Evolutionary conservation across 768 basidiomycete species (phyloP), one percentile per base, ranked within the genome.

Genomic region (Phaeotremella fagi): DNA sequence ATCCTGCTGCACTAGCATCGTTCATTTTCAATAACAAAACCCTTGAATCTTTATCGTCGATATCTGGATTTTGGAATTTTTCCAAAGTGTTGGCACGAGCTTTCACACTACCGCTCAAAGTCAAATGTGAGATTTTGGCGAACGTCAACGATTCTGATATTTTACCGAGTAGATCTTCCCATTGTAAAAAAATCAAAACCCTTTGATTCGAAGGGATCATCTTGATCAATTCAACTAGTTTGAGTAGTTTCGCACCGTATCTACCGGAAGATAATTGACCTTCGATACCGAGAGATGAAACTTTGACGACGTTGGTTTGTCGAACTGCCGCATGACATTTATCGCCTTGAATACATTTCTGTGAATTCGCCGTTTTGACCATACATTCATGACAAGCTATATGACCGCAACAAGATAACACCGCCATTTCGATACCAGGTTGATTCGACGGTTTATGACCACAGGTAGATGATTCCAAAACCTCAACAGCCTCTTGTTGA

Each of bases 131-230:
- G 64, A 95, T 82, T 38, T 82, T 81, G 68, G 88, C 80, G 48
- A 82, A 81, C 1, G 72, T 77, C 59, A 97, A 81, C 0, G 90
- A 88, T 57, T 90, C 86, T 6, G 83, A 83, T 26, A 95, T 87
- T 73, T 94, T 95, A 69, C 83, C 83, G 82, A 87, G 89, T 54
- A 97, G 80, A 75, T 95, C 91, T 4, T 83, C 85, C 80, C 92
- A 97, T 68, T 97, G 92, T n/a, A 94, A 87, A 75, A 97, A 97
- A 57, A 97, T 82, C 38, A 97, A 81, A 16, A 91, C 82, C 6
- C 88, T 84, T 63, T 95, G 89, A 20, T 84, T 78, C 60, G 82
- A 82, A 9, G 85, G 83, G 43, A 90, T 80, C 1, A 84, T 86
- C 55, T 82, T 82, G 63, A 97, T 86, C 48, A 95, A 81, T 66